Evolutionary conservation across 2,329 filamentous ascomycete species (phyloP).

Genomic region (Microcera coccophila): DNA sequence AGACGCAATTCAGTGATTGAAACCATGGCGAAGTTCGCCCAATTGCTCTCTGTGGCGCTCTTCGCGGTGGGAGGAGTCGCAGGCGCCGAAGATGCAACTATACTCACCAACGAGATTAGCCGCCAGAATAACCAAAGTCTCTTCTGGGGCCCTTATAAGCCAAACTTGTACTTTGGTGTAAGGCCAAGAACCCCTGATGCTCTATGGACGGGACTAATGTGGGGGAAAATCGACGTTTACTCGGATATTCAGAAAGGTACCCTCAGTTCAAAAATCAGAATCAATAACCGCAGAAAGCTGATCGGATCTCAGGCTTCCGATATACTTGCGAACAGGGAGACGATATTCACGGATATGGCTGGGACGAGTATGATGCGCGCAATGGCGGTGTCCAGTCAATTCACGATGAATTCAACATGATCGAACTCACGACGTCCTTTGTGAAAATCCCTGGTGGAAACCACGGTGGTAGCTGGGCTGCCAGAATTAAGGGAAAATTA

Average conservation of each 20-base stretch:
- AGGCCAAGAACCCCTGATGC: slow-evolving; percentile 78
- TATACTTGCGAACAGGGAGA: slow-evolving; percentile 96
- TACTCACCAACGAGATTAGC: slow-evolving; percentile 47
- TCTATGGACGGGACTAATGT: slow-evolving; percentile 78
- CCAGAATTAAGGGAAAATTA: slow-evolving; percentile 76
- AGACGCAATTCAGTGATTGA: neutral
- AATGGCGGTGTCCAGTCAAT: slow-evolving; percentile 85
- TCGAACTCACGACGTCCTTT: slow-evolving; percentile 91
- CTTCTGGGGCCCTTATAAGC: slow-evolving; percentile 92
- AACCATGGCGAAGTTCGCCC: slow-evolving; percentile 32
- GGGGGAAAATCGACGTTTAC: slow-evolving; percentile 81
- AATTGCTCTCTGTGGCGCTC: slow-evolving; percentile 29
- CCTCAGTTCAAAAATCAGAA: too few species aligned
- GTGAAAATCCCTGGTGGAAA: slow-evolving; percentile 84
- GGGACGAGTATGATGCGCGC: slow-evolving; percentile 93
- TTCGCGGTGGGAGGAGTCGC: slow-evolving; percentile 22
- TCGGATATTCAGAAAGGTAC: slow-evolving; percentile 69
- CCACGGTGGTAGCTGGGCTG: slow-evolving; percentile 89
- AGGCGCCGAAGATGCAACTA: slow-evolving; percentile 30
- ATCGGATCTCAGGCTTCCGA: slow-evolving; percentile 81
- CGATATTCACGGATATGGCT: slow-evolving; percentile 91
- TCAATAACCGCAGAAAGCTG: too few species aligned
- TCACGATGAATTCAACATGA: slow-evolving; percentile 79
- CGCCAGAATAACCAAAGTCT: slow-evolving; percentile 73
- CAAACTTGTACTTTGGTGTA: slow-evolving; percentile 92